These are phyloP conservation scores for Botrytis aclada DNA, from an alignment of 2,329 filamentous ascomycete genomes.

Conservation along the genomic window DNA sequence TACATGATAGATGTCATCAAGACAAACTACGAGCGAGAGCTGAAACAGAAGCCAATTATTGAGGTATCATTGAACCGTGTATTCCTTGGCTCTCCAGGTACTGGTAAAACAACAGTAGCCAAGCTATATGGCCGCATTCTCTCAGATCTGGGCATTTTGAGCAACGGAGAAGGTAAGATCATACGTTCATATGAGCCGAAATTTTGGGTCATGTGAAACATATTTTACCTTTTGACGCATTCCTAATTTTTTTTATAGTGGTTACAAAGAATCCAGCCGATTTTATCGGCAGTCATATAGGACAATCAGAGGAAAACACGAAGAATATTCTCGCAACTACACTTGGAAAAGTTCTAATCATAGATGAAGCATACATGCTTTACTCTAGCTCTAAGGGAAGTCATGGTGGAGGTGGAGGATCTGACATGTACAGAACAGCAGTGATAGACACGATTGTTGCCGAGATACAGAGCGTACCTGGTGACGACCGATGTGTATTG, in stretches of 20 bases:
- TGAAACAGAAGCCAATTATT: conserved; percentile 57
- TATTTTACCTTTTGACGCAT: no score
- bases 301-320: conserved; percentile 66
- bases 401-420: conserved; percentile 30
- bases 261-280: conserved; percentile 71
- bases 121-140: conserved; percentile 70
- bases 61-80: conserved; percentile 64
- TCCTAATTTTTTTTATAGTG: conserved; percentile 44
- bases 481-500: conserved; percentile 70
- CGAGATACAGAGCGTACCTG: conserved; percentile 65
- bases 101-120: conserved; percentile 73
- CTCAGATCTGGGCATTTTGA: conserved; percentile 63
- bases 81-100: conserved; percentile 70
- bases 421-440: conserved; percentile 56
- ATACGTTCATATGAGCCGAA: neutral
- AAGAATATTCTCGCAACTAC: conserved; percentile 67
- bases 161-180: conserved; percentile 60
- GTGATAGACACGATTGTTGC: conserved; percentile 71
- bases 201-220: no score
- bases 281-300: conserved; percentile 63
- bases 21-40: conserved; percentile 63
- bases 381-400: conserved; percentile 39
- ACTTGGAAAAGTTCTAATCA: conserved; percentile 71
- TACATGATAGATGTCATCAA: conserved; percentile 59
- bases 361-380: conserved; percentile 76